Evolutionary conservation across 768 basidiomycete genomes (phyloP), one percentile per base, ranked within the genome.

Genomic region (Boletus subparvulus): DNA sequence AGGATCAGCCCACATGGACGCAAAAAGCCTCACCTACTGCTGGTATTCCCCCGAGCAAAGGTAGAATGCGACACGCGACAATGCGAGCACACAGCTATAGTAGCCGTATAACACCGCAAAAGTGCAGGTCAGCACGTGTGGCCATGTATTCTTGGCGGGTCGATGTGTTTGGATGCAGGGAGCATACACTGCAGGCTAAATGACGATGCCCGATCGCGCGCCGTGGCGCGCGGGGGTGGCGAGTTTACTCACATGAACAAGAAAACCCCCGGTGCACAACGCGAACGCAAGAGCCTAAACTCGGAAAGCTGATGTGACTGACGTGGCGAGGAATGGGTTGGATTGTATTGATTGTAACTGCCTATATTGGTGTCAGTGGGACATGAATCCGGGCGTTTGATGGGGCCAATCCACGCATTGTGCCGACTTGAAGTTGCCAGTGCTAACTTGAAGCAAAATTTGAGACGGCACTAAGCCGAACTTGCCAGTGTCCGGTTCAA

Each of bases 1-100:
- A 21, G 19, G 30, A 37, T 2, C 26, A 42, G 21, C 40, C 44
- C 55, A 45, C 55, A 61, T 61, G 59, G 49, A 46, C 21, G n/a
- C 37, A 33, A 32, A 48, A 39, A 8, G 30, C 33, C 28, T 16
- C 24, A 36, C 43, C 30, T 45, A 35, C 21, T 48, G 30, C 24
- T 33, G 39, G 33, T n/a, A 21, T 51, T 56, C n/a, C 6, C 24
- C 17, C 19, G 43, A 32, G 24, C 19, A 46, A 39, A 26, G 28
- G 16, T 50, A 24, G 45, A 16, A 45, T 21, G 47, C 4, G 32
- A 37, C 37, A 30, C 26, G 35, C n/a, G 37, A 40, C 47, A 45
- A 41, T 28, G 9, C 26, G 41, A 24, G 12, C 9, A 42, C 30
- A 21, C 40, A 33, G 26, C 16, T 45, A 21, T 12, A 10, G n/a